Evolutionary conservation across 2,329 filamentous ascomycete genomes (phyloP).

Genomic region (Aspergillus pseudoviridinutans): DNA sequence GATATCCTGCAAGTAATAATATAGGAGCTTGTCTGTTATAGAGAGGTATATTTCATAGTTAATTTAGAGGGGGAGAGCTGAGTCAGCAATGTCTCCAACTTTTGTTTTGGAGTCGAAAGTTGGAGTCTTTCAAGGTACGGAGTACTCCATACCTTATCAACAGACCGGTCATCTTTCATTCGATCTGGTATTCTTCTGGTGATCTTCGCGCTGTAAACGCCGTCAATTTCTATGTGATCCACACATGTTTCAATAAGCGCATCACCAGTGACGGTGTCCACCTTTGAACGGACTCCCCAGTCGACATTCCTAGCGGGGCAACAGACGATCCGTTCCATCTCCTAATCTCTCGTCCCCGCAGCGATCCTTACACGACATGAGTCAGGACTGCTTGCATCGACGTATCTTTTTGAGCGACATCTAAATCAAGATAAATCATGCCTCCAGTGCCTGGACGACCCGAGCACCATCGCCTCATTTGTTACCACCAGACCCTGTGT

Average conservation of each 20-base stretch:
- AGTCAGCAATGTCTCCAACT: not conserved
- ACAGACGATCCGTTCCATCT: not conserved
- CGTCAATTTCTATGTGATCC: not conserved
- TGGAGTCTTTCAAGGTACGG: not conserved
- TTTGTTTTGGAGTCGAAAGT: not conserved
- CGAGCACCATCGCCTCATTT: slow-evolving; percentile 37
- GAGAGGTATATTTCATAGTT: no score
- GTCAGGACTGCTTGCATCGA: not conserved
- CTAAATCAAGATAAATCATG: slow-evolving; percentile 23
- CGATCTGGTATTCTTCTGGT: not conserved
- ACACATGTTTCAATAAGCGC: not conserved
- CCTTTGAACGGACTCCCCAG: not conserved
- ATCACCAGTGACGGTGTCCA: not conserved
- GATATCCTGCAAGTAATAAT: not conserved
- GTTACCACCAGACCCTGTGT: slow-evolving; percentile 64
- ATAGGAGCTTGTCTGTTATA: not conserved
- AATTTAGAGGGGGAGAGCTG: not conserved
- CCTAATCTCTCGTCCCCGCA: not conserved
- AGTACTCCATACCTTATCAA: not conserved
- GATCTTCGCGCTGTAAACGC: not conserved
- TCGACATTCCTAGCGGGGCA: not conserved
- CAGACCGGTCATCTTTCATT: not conserved
- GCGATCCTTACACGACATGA: not conserved
- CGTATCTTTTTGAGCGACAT: not conserved
- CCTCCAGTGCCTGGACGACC: slow-evolving; percentile 31